Evolutionary conservation across 2,329 filamentous ascomycete genomes (phyloP).

Genomic region (Trichoderma atroviride): DNA sequence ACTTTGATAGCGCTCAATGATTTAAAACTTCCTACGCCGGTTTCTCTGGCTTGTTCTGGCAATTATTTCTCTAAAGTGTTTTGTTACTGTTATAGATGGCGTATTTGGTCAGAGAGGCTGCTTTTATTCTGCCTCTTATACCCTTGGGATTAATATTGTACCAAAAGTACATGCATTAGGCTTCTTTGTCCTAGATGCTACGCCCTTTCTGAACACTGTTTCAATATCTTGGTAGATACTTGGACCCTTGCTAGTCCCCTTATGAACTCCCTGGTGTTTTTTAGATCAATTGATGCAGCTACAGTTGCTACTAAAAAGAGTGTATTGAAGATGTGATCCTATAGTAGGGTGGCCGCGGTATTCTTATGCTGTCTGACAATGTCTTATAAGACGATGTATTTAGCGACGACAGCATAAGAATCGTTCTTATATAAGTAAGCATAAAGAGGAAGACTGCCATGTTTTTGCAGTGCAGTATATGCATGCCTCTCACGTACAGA

Average conservation of each 20-base stretch:
- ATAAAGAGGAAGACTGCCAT: neutral
- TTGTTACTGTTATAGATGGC: neutral
- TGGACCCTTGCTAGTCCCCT: accelerated
- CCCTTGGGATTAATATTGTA: too few species aligned
- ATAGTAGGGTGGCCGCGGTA: neutral
- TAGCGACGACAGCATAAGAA: neutral
- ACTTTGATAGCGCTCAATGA: neutral
- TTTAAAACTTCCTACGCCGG: neutral
- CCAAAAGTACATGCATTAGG: neutral
- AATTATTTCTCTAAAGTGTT: neutral
- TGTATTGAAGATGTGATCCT: neutral
- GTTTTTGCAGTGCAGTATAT: neutral
- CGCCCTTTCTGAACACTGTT: neutral
- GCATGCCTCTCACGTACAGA: neutral
- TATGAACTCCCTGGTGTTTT: neutral
- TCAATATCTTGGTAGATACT: neutral
- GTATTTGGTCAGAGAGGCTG: neutral
- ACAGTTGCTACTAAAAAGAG: neutral
- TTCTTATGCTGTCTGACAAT: neutral
- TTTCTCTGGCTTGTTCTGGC: neutral
- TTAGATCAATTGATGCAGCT: neutral
- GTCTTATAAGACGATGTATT: neutral
- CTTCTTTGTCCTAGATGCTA: neutral
- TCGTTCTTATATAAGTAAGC: neutral
- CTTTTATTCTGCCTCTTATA: neutral